These are phyloP conservation scores for Ophiostoma piceae DNA, from an alignment of 2,329 filamentous ascomycete species.

Conservation along the genomic window DNA sequence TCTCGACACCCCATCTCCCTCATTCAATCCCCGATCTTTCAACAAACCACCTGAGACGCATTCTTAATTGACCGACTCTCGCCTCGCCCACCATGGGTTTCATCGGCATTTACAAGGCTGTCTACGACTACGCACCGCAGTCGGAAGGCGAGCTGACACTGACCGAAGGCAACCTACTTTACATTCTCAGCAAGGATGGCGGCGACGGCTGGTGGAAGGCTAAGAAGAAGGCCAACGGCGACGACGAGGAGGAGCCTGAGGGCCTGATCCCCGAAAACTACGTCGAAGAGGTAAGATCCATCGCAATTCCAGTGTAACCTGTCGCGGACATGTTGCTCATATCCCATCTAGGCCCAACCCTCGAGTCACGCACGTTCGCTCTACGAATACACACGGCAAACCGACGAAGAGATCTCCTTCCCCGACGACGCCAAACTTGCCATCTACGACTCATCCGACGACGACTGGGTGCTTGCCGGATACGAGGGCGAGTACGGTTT, in stretches of 20 bases:
- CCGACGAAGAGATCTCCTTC: conserved; percentile 95
- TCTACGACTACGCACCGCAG: conserved; percentile 31
- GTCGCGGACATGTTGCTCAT: not conserved
- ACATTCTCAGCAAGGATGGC: conserved; percentile 51
- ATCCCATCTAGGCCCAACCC: conserved; percentile 48
- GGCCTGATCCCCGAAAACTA: conserved; percentile 93
- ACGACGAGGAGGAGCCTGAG: conserved; percentile 86
- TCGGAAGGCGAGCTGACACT: conserved; percentile 30
- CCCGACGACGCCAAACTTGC: conserved; percentile 77
- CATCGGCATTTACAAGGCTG: conserved; percentile 28
- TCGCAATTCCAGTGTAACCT: not conserved
- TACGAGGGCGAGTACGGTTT: conserved; percentile 84
- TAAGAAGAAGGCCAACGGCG: conserved; percentile 78
- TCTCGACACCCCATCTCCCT: not conserved
- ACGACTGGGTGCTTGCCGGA: conserved; percentile 93
- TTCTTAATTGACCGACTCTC: not conserved
- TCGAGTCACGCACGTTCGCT: conserved; percentile 71
- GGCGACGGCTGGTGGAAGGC: conserved; percentile 91
- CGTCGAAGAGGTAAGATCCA: conserved; percentile 70
- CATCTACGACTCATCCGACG: conserved; percentile 86
- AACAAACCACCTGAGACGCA: not conserved
- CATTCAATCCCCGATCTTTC: not conserved
- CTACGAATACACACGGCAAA: conserved; percentile 97
- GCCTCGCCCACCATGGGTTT: conserved; percentile 27
- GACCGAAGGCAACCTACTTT: conserved; percentile 29